These are phyloP conservation scores for Medicago arabica DNA, from an alignment of 306 rosid genomes.

Conservation along the genomic window DNA sequence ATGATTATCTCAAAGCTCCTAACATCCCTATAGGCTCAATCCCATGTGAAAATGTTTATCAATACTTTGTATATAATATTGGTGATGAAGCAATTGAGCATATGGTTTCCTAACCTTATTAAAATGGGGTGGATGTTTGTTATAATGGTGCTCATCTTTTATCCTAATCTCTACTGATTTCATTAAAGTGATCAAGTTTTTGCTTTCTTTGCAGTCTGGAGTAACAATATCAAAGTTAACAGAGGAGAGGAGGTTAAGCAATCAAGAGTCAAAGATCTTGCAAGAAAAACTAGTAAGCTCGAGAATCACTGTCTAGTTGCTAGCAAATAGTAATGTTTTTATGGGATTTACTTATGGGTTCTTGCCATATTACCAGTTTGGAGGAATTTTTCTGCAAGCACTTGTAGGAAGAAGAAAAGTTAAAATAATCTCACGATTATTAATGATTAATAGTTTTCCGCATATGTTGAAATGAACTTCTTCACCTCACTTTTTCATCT, in stretches of 20 bases:
- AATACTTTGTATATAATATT: slow-evolving; percentile 6
- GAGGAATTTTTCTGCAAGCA: neutral
- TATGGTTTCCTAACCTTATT: slow-evolving; percentile 21
- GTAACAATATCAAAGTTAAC: slow-evolving; percentile 65
- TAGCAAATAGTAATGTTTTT: slow-evolving; percentile 30
- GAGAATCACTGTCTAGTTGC: slow-evolving; percentile 20
- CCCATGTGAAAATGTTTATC: slow-evolving; percentile 22
- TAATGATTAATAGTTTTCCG: neutral
- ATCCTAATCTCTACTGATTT: slow-evolving; percentile 30
- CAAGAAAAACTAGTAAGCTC: slow-evolving; percentile 67
- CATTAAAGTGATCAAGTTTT: slow-evolving; percentile 22
- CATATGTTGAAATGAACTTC: neutral
- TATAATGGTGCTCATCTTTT: slow-evolving; percentile 22
- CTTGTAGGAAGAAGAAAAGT: slow-evolving; percentile 11
- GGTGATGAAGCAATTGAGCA: slow-evolving; percentile 19
- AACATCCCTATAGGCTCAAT: slow-evolving; percentile 4
- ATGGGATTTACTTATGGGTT: slow-evolving; percentile 16
- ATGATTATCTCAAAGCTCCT: slow-evolving; percentile 21
- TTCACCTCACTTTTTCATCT: neutral
- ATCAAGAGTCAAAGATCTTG: slow-evolving; percentile 59
- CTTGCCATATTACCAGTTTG: slow-evolving; percentile 18
- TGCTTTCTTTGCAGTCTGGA: slow-evolving; percentile 65
- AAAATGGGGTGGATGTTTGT: slow-evolving; percentile 23
- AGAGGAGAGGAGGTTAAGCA: slow-evolving; percentile 71
- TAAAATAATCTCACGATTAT: neutral